phyloP scores from a whole-genome alignment of 2,329 filamentous ascomycete genomes.

The Ilyonectria sp. region DNA sequence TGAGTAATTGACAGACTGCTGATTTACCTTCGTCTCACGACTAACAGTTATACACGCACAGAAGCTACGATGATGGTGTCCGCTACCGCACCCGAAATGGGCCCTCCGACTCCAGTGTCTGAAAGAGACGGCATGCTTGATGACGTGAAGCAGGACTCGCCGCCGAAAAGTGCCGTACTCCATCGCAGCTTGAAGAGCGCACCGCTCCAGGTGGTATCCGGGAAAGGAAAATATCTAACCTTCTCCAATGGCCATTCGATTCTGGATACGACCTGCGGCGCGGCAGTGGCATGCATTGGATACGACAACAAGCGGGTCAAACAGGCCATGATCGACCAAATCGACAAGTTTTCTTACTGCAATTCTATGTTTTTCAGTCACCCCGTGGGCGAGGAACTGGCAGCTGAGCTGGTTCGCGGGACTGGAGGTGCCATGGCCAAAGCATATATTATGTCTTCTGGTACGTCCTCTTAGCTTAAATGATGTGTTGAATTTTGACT shows the following conservation, averaged over 20 bases:
- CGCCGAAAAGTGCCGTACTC: neutral
- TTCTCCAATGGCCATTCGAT: conserved; percentile 14
- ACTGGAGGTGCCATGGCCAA: conserved; percentile 53
- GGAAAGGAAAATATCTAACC: neutral
- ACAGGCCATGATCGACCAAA: conserved; percentile 39
- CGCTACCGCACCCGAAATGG: neutral
- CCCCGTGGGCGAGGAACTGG: conserved; percentile 38
- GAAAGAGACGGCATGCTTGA: neutral
- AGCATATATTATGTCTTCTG: conserved; percentile 54
- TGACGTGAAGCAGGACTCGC: neutral
- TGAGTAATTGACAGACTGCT: neutral
- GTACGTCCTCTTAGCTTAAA: conserved; percentile 37
- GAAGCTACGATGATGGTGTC: neutral
- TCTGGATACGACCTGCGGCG: conserved; percentile 31
- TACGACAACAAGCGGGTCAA: conserved; percentile 38
- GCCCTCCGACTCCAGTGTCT: neutral
- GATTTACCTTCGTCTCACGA: no score
- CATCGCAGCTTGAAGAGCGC: conserved; percentile 6
- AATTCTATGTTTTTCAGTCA: conserved; percentile 43
- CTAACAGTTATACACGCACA: no score
- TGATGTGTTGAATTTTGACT: neutral
- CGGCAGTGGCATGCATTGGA: conserved; percentile 39
- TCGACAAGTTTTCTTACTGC: conserved; percentile 38
- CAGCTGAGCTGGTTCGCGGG: conserved; percentile 47
- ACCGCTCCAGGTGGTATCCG: neutral